Evolutionary conservation across 2,329 filamentous ascomycete species (phyloP), one percentile per base, ranked within the genome.

Genomic region (Phaeosphaeria sp.): DNA sequence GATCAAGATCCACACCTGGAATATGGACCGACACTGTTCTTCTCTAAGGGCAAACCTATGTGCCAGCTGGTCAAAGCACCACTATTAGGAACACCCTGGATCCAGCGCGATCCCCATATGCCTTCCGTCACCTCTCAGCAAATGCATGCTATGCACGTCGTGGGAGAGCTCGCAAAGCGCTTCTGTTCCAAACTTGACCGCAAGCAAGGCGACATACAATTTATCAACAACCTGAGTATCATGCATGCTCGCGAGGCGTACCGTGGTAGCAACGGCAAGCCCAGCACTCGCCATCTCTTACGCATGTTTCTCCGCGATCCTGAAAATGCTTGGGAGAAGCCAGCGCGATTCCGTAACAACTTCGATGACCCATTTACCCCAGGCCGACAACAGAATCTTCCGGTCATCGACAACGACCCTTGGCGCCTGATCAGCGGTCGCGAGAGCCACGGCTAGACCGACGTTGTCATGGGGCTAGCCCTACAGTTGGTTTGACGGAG

Each of bases 241-340:
- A 68, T 77, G 71, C 75, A 77, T 57, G 75, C 75, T 47, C 73
- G 75, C 20, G 59, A 69, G 27, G 75, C 68, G 13, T 77, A 77
- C 53, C 58, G 54, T 5, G 71, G 72, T 36, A 54, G 52, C n/a
- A 61, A 61, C 42, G 54, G 58, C 42, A 50, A 66, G 49, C 62
- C 65, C 5, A 76, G 73, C 56, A 63, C 60, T 49, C 72, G 75
- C 30, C 75, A 77, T 56, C 66, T 77, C 22, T 65, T 77, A 42
- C 72, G 75, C 54, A 73, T 77, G 74, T 77, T 77, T 61, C 69
- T 77, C 46, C 68, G 74, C 18, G 75, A 77, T 55, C 71, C 73
- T 36, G 58, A 58, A 42, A 67, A 69, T 41, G 71, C 68, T 5
- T 77, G 75, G 75, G 65, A 65, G 30, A 76, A 76, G 59, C 73